A percentile compares a stretch with the other conserved stretches of the same genome.
These are phyloP conservation scores for Rubia tinctorum DNA, from an alignment of 305 asterid species.

Conservation along the genomic window DNA sequence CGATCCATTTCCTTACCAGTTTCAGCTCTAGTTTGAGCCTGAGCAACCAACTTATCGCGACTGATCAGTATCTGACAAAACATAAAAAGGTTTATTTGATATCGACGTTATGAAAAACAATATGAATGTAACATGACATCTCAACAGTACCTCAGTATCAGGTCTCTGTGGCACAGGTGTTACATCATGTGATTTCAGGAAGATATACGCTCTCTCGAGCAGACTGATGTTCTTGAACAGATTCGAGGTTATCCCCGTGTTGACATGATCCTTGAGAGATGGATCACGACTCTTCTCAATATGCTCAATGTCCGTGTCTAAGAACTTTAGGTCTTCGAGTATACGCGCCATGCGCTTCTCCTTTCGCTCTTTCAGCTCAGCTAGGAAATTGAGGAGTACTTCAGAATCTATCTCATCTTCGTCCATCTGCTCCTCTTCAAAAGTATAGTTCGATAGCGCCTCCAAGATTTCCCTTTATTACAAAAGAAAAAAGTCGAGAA, in stretches of 20 bases:
- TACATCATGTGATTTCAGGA: constrained; percentile 55
- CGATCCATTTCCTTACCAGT: constrained; percentile 33
- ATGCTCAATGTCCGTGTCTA: constrained; percentile 81
- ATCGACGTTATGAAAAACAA: too few species aligned
- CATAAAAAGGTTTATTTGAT: too few species aligned
- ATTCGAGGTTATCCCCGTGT: constrained; percentile 43
- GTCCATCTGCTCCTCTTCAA: constrained; percentile 27
- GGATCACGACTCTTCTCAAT: constrained; percentile 43
- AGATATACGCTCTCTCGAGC: constrained; percentile 83
- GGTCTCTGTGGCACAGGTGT: constrained; percentile 28
- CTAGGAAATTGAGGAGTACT: constrained; percentile 58
- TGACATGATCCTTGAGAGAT: neutral
- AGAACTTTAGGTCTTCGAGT: constrained; percentile 48
- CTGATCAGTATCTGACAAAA: constrained; percentile 4
- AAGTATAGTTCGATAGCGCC: constrained; percentile 37
- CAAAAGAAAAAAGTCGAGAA: constrained; percentile 1
- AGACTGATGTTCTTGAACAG: constrained; percentile 51
- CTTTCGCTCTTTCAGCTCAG: constrained; percentile 58
- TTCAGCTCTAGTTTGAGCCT: constrained; percentile 23
- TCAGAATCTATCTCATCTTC: constrained; percentile 78
- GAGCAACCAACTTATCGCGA: constrained; percentile 33
- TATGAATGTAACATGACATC: neutral
- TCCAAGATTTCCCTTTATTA: constrained; percentile 71
- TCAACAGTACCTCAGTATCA: constrained; percentile 42
- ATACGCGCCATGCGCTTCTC: constrained; percentile 58